These are phyloP conservation scores for Cetraspora pellucida DNA, from an alignment of 192 early-diverging fungal genomes.

Conservation along the genomic window DNA sequence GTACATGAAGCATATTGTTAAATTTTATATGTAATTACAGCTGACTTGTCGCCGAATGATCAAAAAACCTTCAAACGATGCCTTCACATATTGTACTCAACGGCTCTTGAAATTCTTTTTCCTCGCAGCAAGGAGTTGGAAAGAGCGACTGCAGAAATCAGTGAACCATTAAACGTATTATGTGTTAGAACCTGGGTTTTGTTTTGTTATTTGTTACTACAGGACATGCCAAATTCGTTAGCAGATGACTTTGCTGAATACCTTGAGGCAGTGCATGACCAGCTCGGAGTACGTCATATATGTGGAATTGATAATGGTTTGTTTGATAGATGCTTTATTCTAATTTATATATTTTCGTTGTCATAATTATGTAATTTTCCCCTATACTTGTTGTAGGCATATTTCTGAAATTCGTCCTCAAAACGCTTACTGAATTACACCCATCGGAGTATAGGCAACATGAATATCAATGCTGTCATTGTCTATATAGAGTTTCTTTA, in stretches of 20 bases:
- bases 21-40: not conserved
- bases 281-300: constrained; percentile 61
- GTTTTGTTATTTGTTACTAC: constrained; percentile 15
- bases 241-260: constrained; percentile 34
- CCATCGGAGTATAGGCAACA: constrained; percentile 47
- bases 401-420: constrained; percentile 50
- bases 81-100: constrained; percentile 15
- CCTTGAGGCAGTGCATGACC: constrained; percentile 57
- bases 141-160: not conserved
- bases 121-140: not conserved
- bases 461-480: constrained; percentile 69
- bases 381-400: constrained; percentile 37
- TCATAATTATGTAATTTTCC: not conserved
- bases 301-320: constrained; percentile 57
- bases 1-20: not conserved
- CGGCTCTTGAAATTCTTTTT: constrained; percentile 13
- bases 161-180: constrained; percentile 5
- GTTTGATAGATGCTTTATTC: not conserved
- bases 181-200: constrained; percentile 14
- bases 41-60: not conserved
- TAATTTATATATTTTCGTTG: not conserved
- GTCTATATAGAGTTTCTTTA: constrained; percentile 61
- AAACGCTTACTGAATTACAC: constrained; percentile 42
- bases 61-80: not conserved
- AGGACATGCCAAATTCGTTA: not conserved